Base-by-base conservation (phyloP, 495 filamentous ascomycete genomes). In the Podospora pseudocomata region DNA sequence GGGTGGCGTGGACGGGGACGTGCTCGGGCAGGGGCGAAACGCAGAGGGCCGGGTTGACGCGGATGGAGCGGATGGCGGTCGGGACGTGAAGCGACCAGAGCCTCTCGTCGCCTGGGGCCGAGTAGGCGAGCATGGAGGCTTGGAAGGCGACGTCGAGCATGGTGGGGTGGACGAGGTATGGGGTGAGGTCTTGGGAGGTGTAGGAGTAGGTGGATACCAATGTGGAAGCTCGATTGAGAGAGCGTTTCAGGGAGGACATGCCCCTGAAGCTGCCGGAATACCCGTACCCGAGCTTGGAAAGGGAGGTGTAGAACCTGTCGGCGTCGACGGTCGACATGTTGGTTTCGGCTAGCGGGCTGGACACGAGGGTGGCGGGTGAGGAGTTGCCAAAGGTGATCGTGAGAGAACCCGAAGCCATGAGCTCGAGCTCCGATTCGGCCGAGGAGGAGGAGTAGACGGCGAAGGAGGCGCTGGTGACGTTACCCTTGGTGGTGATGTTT, bases 61-160 rank as follows among this genome's bases (percentile, higher is more conserved):
- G 18, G 15, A 76, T 65, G 3, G 16, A 56, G 11, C 66, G 11
- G 60, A 76, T 76, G 16, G 2, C 57, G 19, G 54, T 72, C 28
- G 76, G 78, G 0, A 80, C 60, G 34, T 76, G 70, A 1, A 75
- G 30, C 4, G 70, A 62, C 61, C 57, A 23, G 15, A 78, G 49
- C 3, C 62, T 30, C 1, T 72, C 73, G 66, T 77, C 75, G 0
- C 63, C 60, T 0, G 77, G 78, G 19, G 28, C 56, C 0, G 34
- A 61, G 63, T 68, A 66, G 0, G 78, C 75, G 2, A 76, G 62
- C 7, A 80, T 30, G 1, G 73, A 56, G 34, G 71, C 59, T 53
- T 79, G 77, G 30, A 79, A 69, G 0, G 76, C 74, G 3, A 61
- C 64, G 60, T 80, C 78, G 5, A 80, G 68, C 0, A 64, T 53